Conservation (phyloP, 2,329 filamentous ascomycete species). For the Biscogniauxia marginata region DNA sequence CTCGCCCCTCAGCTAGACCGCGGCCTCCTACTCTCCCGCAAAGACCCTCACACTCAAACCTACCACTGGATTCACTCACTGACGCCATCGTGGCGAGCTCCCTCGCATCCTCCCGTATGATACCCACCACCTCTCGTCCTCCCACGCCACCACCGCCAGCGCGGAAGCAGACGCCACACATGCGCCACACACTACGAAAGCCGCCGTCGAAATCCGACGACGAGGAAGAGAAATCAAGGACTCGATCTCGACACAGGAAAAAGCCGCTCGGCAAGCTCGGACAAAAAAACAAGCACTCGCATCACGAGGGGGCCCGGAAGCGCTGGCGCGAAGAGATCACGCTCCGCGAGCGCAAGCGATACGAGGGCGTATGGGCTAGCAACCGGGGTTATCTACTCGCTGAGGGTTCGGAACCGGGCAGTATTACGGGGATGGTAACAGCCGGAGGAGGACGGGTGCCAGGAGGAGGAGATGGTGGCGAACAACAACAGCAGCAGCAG, state of each 20-base stretch:
- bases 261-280: constrained; percentile 50
- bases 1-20: constrained; percentile 16
- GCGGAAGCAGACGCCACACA: constrained; percentile 48
- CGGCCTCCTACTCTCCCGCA: constrained; percentile 8
- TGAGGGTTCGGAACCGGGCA: background rate
- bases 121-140: constrained; percentile 37
- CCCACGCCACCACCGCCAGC: constrained; percentile 41
- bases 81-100: constrained; percentile 75
- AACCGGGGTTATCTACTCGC: constrained; percentile 62
- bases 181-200: constrained; percentile 67
- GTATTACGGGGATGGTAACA: too few relatives aligned
- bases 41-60: constrained; percentile 29
- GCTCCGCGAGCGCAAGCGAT: constrained; percentile 70
- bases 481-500: too few relatives aligned
- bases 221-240: constrained; percentile 47
- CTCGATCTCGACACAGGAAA: constrained; percentile 43
- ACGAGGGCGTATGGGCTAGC: constrained; percentile 82
- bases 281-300: constrained; percentile 63
- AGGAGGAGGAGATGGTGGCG: constrained; percentile 32
- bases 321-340: constrained; percentile 77
- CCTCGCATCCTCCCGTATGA: constrained; percentile 61
- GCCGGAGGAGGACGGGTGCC: constrained; percentile 13
- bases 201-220: constrained; percentile 50
- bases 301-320: constrained; percentile 72
- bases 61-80: constrained; percentile 64